Conservation (phyloP, 441 rosid species). For the Adansonia madagascariensis region DNA sequence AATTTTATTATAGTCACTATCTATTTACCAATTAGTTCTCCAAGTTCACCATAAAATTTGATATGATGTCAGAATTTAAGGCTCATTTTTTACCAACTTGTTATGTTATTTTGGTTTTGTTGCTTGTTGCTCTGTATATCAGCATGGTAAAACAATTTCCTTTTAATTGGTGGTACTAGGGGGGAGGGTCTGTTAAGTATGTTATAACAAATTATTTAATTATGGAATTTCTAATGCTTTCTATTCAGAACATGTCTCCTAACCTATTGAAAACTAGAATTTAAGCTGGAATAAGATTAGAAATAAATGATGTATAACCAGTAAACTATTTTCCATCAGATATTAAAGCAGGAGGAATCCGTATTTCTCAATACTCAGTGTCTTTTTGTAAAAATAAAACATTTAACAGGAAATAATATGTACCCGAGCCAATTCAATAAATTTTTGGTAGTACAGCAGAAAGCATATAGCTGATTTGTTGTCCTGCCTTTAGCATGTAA, state of each 20-base stretch:
- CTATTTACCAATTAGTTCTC: not conserved
- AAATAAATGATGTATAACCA: not conserved
- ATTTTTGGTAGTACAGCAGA: constrained; percentile 86
- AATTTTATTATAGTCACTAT: not conserved
- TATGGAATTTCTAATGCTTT: not conserved
- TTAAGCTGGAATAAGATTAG: not conserved
- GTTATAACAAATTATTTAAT: not conserved
- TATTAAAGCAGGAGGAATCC: not conserved
- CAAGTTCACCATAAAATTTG: not conserved
- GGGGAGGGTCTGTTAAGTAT: not conserved
- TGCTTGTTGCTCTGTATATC: not conserved
- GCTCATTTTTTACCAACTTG: not conserved
- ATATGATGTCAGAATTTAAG: not conserved
- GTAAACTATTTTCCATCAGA: not conserved
- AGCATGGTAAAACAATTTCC: not conserved
- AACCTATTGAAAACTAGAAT: constrained; percentile 11
- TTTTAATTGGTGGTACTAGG: not conserved
- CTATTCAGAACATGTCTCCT: not conserved
- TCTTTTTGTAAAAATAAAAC: not conserved
- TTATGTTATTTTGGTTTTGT: not conserved
- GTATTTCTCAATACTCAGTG: not conserved
- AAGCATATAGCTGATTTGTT: constrained; percentile 82
- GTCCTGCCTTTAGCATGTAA: constrained; percentile 57
- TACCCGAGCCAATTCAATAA: constrained; percentile 92
- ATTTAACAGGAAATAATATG: constrained; percentile 26